phyloP scores from a whole-genome alignment of 148 eudicot species.

The Pouteria glomerata region DNA sequence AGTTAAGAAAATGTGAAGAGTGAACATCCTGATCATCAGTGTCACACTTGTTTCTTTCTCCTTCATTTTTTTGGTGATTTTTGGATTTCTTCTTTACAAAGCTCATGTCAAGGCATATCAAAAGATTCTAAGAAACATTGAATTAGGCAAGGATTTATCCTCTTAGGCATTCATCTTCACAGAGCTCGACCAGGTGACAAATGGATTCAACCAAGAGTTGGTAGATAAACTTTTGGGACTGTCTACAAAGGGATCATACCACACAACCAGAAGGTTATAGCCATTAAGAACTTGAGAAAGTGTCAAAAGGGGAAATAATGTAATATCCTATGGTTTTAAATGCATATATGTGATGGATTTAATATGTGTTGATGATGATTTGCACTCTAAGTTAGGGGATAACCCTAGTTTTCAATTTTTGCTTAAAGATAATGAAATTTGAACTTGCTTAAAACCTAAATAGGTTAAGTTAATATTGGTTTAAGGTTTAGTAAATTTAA shows the following conservation, averaged over 20 bases:
- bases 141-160: conserved; percentile 8
- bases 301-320: neutral
- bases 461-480: too few species aligned
- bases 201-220: conserved; percentile 9
- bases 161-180: neutral
- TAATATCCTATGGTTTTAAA: too few species aligned
- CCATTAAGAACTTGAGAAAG: conserved; percentile 12
- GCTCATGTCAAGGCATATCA: neutral
- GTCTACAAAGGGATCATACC: conserved; percentile 3
- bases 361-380: too few species aligned
- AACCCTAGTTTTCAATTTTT: too few species aligned
- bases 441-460: too few species aligned
- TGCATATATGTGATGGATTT: too few species aligned
- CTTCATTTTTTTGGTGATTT: neutral
- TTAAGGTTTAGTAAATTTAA: too few species aligned
- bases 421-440: too few species aligned
- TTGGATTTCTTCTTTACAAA: neutral
- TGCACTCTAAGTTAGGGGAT: too few species aligned
- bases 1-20: neutral
- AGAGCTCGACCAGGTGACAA: conserved; percentile 6
- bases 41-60: neutral
- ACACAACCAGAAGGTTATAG: neutral
- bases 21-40: neutral
- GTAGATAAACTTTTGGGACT: neutral
- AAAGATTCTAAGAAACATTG: neutral